Conservation (phyloP, 805 yeast genomes). For the Candida adriatica region DNA sequence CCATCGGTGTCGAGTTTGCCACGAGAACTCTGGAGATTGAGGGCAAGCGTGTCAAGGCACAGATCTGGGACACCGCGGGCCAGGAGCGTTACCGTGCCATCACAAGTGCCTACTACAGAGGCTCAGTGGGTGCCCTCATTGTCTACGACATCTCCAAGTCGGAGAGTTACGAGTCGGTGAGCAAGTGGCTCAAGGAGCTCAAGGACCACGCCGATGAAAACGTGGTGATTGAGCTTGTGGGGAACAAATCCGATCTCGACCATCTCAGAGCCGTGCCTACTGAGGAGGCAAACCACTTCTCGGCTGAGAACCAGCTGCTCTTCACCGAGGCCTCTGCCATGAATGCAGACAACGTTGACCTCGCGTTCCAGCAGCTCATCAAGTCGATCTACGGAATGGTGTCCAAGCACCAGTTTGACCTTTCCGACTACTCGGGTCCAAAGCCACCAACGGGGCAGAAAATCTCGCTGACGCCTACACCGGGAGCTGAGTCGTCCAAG, state of each 20-base stretch:
- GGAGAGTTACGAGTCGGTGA: conserved; percentile 76
- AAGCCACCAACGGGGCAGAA: conserved; percentile 84
- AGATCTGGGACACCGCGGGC: conserved; percentile 99
- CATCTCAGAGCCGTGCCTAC: conserved; percentile 96
- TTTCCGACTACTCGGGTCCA: conserved; percentile 60
- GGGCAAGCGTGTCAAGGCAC: conserved; percentile 79
- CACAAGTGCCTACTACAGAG: conserved; percentile 94
- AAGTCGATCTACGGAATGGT: conserved; percentile 94
- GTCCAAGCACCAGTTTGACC: conserved; percentile 84
- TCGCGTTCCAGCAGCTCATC: conserved; percentile 87
- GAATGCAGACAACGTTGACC: conserved; percentile 89
- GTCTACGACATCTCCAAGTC: conserved; percentile 94
- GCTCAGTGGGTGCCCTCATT: conserved; percentile 95
- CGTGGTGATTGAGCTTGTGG: conserved; percentile 89
- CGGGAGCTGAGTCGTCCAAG: conserved; percentile 65
- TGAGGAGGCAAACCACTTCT: conserved; percentile 93
- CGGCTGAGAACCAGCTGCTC: conserved; percentile 82
- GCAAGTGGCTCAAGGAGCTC: conserved; percentile 87
- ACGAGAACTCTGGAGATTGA: conserved; percentile 88
- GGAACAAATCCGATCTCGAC: conserved; percentile 85
- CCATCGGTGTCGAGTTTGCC: conserved; percentile 98
- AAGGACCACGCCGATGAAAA: conserved; percentile 90
- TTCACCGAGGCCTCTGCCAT: conserved; percentile 96
- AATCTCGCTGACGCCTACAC: conserved; percentile 87
- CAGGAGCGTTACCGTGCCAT: conserved; percentile 98